Percentiles rank a stretch among this genome's conserved stretches.
Evolutionary conservation across 768 basidiomycete species (phyloP).

Genomic region (Termitomyces sp.): DNA sequence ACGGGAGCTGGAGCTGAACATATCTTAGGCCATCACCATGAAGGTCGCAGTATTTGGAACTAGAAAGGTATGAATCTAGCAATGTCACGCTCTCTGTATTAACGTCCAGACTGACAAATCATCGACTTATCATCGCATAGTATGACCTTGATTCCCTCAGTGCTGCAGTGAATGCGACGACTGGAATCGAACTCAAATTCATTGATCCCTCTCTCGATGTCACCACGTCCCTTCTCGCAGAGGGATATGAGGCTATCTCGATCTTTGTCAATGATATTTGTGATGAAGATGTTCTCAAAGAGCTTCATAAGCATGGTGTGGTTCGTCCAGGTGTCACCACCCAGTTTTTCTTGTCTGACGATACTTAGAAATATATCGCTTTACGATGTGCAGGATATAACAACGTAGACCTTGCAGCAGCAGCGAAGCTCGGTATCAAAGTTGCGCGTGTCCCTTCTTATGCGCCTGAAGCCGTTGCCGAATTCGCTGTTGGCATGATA

Average conservation of each 20-base stretch:
- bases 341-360: not conserved
- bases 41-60: conserved; percentile 39
- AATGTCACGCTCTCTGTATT: not conserved
- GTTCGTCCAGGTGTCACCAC: conserved; percentile 18
- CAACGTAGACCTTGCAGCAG: conserved; percentile 33
- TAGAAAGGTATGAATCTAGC: conserved; percentile 22
- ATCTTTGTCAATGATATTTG: conserved; percentile 41
- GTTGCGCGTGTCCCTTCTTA: conserved; percentile 39
- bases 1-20: not conserved
- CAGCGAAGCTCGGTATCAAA: conserved; percentile 26
- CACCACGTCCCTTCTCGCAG: conserved; percentile 29
- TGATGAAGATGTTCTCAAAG: conserved; percentile 26
- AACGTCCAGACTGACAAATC: not conserved
- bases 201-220: conserved; percentile 32
- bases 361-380: conserved; percentile 31
- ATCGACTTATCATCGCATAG: conserved; percentile 13
- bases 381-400: conserved; percentile 40
- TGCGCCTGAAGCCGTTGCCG: conserved; percentile 39
- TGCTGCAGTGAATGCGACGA: conserved; percentile 20
- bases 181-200: conserved; percentile 29
- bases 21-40: conserved; percentile 20
- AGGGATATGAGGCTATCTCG: conserved; percentile 33
- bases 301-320: conserved; percentile 28
- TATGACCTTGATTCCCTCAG: conserved; percentile 33
- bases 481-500: conserved; percentile 43